Conservation (phyloP, 164 flowering plant genomes). For the Malania oleifera region DNA sequence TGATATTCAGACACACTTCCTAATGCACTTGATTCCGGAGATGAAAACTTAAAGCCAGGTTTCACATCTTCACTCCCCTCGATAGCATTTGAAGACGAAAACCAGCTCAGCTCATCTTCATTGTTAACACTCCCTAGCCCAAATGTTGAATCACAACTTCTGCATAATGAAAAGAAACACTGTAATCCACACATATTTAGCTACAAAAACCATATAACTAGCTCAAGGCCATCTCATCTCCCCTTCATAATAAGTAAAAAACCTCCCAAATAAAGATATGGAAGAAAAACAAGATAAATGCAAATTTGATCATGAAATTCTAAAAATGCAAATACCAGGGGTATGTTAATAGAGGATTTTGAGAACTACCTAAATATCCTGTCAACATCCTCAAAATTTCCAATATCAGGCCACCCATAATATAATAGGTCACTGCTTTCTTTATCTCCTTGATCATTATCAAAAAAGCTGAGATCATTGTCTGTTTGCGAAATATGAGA, state of each 20-base stretch:
- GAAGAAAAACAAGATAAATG: too few species aligned
- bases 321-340: neutral
- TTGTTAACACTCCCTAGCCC: conserved; percentile 44
- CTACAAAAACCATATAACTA: too few species aligned
- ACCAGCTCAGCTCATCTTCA: conserved; percentile 60
- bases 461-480: conserved; percentile 41
- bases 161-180: conserved; percentile 31
- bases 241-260: too few species aligned
- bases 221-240: too few species aligned
- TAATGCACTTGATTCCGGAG: conserved; percentile 27
- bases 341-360: neutral
- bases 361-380: conserved; percentile 66
- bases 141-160: conserved; percentile 76
- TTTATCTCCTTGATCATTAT: conserved; percentile 37
- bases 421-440: conserved; percentile 43
- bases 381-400: conserved; percentile 81
- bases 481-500: conserved; percentile 43
- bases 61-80: conserved; percentile 47
- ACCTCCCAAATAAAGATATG: too few species aligned
- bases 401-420: conserved; percentile 76
- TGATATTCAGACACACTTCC: conserved; percentile 25
- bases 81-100: conserved; percentile 44
- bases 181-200: too few species aligned
- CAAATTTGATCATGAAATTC: neutral
- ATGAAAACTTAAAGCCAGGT: conserved; percentile 30